These are phyloP conservation scores for Pyrus communis DNA, from an alignment of 306 rosid species.

Conservation along the genomic window DNA sequence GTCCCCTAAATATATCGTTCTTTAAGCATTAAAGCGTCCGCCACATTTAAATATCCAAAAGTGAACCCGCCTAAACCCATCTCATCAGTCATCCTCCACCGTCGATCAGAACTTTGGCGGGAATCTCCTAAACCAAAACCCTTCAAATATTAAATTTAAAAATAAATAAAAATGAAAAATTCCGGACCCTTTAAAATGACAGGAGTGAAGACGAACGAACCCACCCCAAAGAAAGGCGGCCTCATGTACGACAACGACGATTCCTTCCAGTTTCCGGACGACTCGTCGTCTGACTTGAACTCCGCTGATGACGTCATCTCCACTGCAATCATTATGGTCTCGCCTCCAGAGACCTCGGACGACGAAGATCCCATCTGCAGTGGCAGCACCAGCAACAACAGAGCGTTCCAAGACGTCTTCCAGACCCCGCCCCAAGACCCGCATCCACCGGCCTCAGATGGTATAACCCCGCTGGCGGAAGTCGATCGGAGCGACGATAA, in stretches of 20 bases:
- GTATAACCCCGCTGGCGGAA: neutral
- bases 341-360: constrained; percentile 22
- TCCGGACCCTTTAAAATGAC: neutral
- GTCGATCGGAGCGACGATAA: neutral
- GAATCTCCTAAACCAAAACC: constrained; percentile 14
- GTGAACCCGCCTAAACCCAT: neutral
- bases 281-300: neutral
- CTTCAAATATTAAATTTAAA: neutral
- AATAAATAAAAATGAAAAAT: neutral
- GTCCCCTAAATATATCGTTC: neutral
- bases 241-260: constrained; percentile 3
- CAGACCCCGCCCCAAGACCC: constrained; percentile 50
- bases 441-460: constrained; percentile 12
- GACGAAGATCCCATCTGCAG: neutral
- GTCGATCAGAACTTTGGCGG: constrained; percentile 12
- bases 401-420: constrained; percentile 30
- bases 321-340: constrained; percentile 19
- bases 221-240: neutral
- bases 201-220: neutral
- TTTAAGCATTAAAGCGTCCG: neutral
- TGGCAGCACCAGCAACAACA: neutral
- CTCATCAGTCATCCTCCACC: constrained; percentile 1
- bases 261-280: neutral
- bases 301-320: neutral
- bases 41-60: neutral